Conservation (phyloP, 495 filamentous ascomycete genomes). For the Penicillium bovifimosum region DNA sequence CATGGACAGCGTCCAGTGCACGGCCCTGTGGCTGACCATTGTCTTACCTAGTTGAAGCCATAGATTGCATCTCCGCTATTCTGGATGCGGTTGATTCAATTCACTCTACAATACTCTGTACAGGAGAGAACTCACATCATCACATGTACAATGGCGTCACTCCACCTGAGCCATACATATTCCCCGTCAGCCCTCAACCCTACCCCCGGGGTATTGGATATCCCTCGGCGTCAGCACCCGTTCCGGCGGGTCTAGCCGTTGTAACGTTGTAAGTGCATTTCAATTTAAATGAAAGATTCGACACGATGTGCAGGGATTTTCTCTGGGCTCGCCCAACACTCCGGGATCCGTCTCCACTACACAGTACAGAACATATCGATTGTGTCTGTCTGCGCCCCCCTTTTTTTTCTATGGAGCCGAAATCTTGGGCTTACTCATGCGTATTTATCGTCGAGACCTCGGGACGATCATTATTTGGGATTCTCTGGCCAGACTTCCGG, state of each 20-base stretch:
- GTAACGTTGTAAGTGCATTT: neutral
- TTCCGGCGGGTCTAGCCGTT: conserved; percentile 1
- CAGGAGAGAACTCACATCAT: neutral
- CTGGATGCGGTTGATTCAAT: no score
- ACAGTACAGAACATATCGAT: conserved; percentile 1
- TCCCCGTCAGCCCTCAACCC: neutral
- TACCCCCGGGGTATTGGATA: neutral
- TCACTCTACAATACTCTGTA: neutral
- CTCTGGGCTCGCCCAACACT: neutral
- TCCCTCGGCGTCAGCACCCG: neutral
- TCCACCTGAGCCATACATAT: neutral
- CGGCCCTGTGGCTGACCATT: conserved; percentile 4
- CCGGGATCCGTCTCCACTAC: neutral
- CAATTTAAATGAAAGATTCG: conserved; percentile 1
- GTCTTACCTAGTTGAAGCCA: neutral
- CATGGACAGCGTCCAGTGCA: neutral
- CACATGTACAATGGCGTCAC: neutral
- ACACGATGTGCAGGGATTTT: neutral
- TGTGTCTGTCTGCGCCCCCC: conserved; percentile 9
- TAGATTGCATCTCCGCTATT: neutral
- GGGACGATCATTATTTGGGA: conserved; percentile 15
- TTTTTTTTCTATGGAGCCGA: conserved; percentile 2
- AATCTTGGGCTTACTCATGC: neutral
- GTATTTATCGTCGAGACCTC: neutral
- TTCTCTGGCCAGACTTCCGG: neutral